Conservation (phyloP, 73 alveolate species). For the Paramecium sexaurelia region DNA sequence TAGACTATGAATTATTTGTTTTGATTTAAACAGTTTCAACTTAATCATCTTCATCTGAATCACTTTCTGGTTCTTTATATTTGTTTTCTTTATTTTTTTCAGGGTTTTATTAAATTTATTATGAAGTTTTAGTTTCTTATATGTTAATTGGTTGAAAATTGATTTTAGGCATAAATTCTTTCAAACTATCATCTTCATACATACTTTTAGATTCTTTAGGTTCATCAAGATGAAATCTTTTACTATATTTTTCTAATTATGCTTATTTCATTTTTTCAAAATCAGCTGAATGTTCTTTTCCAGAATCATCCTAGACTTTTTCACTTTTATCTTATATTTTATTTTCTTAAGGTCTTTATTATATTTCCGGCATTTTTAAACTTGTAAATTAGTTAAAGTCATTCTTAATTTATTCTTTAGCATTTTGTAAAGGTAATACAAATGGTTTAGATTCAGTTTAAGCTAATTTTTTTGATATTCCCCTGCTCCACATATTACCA, state of each 20-base stretch:
- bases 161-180: slow-evolving; percentile 38
- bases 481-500: slow-evolving; percentile 41
- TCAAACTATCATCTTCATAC: slow-evolving; percentile 6
- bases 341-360: neutral
- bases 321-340: neutral
- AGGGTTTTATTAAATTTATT: neutral
- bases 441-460: neutral
- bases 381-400: neutral
- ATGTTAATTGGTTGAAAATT: slow-evolving; percentile 24
- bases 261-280: slow-evolving; percentile 40
- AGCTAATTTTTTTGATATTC: slow-evolving; percentile 15
- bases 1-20: neutral
- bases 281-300: slow-evolving; percentile 5
- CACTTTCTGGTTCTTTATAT: neutral
- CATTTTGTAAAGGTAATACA: neutral
- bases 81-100: neutral
- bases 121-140: slow-evolving; percentile 8
- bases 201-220: slow-evolving; percentile 7
- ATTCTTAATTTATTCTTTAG: neutral
- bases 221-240: slow-evolving; percentile 56
- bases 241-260: slow-evolving; percentile 44
- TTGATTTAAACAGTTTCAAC: neutral
- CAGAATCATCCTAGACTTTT: neutral
- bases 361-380: slow-evolving; percentile 18
- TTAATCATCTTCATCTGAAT: neutral